These are phyloP conservation scores for Candida koratica DNA, from an alignment of 805 yeast genomes.

Conservation along the genomic window DNA sequence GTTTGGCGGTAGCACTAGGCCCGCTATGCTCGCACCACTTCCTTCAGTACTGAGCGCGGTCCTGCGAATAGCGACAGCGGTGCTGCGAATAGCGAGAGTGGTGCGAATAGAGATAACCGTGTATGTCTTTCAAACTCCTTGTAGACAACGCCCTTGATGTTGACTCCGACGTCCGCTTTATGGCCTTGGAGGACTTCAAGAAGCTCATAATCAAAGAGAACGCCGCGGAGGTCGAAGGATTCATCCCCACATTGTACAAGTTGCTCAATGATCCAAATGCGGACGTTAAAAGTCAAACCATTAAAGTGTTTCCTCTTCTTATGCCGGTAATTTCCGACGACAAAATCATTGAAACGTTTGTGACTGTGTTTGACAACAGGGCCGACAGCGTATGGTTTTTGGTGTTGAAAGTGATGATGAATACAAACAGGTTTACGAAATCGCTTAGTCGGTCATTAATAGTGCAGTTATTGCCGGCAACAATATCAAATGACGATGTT, in stretches of 20 bases:
- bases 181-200: constrained; percentile 76
- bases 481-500: constrained; percentile 40
- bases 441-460: constrained; percentile 28
- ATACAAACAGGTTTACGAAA: constrained; percentile 21
- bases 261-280: constrained; percentile 58
- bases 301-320: constrained; percentile 45
- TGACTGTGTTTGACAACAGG: constrained; percentile 24
- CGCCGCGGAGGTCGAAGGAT: constrained; percentile 26
- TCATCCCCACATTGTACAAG: constrained; percentile 39
- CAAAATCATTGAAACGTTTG: constrained; percentile 27
- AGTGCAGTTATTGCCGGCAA: constrained; percentile 35
- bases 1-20: constrained; percentile 7
- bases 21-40: too few species aligned
- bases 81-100: constrained; percentile 5
- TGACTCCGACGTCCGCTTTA: constrained; percentile 79
- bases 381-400: constrained; percentile 41
- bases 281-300: constrained; percentile 73
- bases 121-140: constrained; percentile 20
- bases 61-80: constrained; percentile 16
- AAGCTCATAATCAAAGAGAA: constrained; percentile 32
- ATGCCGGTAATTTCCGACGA: constrained; percentile 35
- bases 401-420: constrained; percentile 47
- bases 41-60: constrained; percentile 8
- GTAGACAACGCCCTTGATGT: constrained; percentile 53
- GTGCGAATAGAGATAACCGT: background rate